A percentile compares a stretch with the other conserved stretches of the same genome.
These are phyloP conservation scores for Orbilia javanica DNA, from an alignment of 2,329 filamentous ascomycete genomes.

Conservation along the genomic window DNA sequence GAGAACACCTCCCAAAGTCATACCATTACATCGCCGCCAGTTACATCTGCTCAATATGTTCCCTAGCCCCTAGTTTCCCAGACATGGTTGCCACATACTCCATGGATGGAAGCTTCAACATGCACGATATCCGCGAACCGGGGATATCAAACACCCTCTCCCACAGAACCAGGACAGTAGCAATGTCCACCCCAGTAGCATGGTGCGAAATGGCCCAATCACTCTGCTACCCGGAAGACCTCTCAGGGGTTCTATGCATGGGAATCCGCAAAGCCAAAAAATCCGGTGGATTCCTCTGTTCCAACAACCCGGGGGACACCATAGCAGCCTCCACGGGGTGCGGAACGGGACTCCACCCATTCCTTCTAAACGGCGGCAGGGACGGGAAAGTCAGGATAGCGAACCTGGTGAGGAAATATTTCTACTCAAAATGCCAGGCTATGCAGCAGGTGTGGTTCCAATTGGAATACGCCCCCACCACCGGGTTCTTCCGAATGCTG, in stretches of 20 bases:
- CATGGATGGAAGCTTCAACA: constrained; percentile 67
- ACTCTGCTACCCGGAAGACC: constrained; percentile 60
- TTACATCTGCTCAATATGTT: constrained; percentile 67
- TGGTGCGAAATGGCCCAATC: constrained; percentile 58
- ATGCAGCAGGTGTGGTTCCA: constrained; percentile 69
- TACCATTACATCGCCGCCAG: constrained; percentile 66
- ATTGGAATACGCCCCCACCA: constrained; percentile 66
- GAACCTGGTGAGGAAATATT: constrained; percentile 67
- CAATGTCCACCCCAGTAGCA: constrained; percentile 48
- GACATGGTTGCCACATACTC: constrained; percentile 67
- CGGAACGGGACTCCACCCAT: constrained; percentile 67
- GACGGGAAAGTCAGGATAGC: constrained; percentile 67
- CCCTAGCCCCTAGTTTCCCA: constrained; percentile 68
- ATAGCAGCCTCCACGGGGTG: constrained; percentile 64
- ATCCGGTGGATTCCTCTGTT: constrained; percentile 53
- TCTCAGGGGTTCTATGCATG: constrained; percentile 64
- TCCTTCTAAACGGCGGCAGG: constrained; percentile 66
- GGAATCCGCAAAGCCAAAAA: constrained; percentile 52
- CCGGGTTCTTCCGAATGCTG: constrained; percentile 60
- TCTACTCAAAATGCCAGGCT: constrained; percentile 65
- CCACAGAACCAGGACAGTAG: constrained; percentile 49
- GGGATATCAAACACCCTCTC: constrained; percentile 64
- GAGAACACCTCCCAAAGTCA: constrained; percentile 65
- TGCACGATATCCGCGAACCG: constrained; percentile 68
- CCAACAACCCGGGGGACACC: constrained; percentile 53